Evolutionary conservation across 495 filamentous ascomycete species (phyloP).

Genomic region (Bacidia gigantensis): DNA sequence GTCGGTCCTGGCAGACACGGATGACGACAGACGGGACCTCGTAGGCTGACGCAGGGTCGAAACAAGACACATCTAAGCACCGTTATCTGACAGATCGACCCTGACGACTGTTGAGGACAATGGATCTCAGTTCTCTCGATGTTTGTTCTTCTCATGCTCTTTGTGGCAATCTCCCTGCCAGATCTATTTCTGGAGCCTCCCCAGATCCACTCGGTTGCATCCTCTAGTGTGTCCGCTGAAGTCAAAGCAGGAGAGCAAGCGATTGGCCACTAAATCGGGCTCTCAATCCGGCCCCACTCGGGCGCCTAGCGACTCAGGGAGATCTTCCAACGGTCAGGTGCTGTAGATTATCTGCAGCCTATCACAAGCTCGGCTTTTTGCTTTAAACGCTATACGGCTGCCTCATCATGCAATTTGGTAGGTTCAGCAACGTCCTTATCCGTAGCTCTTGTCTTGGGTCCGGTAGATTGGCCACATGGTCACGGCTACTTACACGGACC

Average conservation of each 20-base stretch:
- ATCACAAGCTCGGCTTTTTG: background rate
- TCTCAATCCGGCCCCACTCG: background rate
- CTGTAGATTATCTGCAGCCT: background rate
- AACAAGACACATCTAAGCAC: too few relatives aligned
- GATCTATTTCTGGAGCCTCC: background rate
- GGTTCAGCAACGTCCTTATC: background rate
- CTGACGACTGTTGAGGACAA: too few relatives aligned
- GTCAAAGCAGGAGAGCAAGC: background rate
- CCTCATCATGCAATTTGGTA: background rate
- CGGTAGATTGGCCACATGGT: too few relatives aligned
- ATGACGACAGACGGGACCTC: too few relatives aligned
- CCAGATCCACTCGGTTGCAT: background rate
- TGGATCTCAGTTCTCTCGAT: too few relatives aligned
- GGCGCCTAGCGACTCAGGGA: constrained; percentile 1
- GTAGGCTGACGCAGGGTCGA: too few relatives aligned
- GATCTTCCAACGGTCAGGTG: background rate
- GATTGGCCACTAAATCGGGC: background rate
- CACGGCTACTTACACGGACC: too few relatives aligned
- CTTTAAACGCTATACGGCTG: background rate
- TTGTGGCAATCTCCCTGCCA: background rate
- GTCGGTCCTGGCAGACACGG: too few relatives aligned
- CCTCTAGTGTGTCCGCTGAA: background rate
- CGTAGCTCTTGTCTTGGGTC: too few relatives aligned
- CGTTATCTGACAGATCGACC: too few relatives aligned
- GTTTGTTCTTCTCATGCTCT: too few relatives aligned